Conservation (phyloP, 345 rosid species). For the Citrus maxima region DNA sequence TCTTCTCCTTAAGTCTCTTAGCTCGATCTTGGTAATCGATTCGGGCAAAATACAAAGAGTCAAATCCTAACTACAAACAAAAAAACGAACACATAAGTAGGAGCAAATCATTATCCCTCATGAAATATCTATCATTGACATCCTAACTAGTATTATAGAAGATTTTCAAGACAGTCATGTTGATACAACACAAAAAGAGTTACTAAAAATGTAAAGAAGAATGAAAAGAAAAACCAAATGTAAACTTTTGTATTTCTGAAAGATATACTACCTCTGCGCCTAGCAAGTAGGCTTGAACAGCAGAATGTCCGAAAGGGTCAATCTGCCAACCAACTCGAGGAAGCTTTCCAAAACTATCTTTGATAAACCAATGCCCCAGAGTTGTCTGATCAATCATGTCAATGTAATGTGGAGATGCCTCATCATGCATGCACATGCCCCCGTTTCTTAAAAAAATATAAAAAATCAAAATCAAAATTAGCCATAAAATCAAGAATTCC, state of each 20-base stretch:
- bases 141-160: neutral
- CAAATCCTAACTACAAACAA: slow-evolving; percentile 76
- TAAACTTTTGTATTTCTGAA: neutral
- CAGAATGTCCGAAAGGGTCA: slow-evolving; percentile 95
- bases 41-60: slow-evolving; percentile 89
- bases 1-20: slow-evolving; percentile 70
- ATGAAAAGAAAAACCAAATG: neutral
- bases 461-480: neutral
- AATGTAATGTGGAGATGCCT: slow-evolving; percentile 86
- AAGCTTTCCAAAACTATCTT: slow-evolving; percentile 67
- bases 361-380: slow-evolving; percentile 77
- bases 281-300: slow-evolving; percentile 89
- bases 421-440: slow-evolving; percentile 94
- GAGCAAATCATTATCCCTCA: neutral
- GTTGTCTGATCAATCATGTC: slow-evolving; percentile 97
- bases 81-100: neutral
- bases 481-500: neutral
- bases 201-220: neutral
- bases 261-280: slow-evolving; percentile 87
- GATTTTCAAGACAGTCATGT: neutral
- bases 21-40: slow-evolving; percentile 97
- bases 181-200: neutral
- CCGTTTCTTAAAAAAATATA: slow-evolving; percentile 57
- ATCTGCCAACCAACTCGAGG: slow-evolving; percentile 99
- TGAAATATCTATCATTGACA: neutral